Conservation (phyloP, 2,329 filamentous ascomycete species). For the Myriosclerotinia scirpicola region DNA sequence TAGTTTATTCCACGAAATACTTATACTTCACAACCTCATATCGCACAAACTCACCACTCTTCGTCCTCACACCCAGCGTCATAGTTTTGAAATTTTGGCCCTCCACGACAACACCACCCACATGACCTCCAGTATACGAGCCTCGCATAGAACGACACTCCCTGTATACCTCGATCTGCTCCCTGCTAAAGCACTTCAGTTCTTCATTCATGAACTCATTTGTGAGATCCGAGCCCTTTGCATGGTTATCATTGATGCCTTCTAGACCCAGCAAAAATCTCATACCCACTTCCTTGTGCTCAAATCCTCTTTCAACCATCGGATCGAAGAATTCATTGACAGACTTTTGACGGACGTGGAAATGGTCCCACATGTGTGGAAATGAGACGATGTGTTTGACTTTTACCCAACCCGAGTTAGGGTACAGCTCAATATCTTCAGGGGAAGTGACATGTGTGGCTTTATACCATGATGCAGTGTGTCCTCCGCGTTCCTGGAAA, state of each 20-base stretch:
- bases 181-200: neutral
- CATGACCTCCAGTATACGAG: neutral
- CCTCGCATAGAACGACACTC: neutral
- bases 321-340: neutral
- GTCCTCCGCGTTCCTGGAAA: neutral
- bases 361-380: constrained; percentile 14
- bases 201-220: neutral
- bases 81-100: neutral
- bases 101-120: constrained; percentile 1
- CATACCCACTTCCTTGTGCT: neutral
- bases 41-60: constrained; percentile 1
- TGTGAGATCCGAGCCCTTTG: neutral
- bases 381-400: constrained; percentile 1
- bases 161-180: neutral
- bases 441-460: constrained; percentile 7
- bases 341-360: neutral
- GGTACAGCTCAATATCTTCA: neutral
- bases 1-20: neutral
- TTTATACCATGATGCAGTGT: constrained; percentile 10
- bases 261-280: constrained; percentile 5
- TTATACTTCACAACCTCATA: constrained; percentile 13
- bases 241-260: neutral
- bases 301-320: neutral
- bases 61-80: constrained; percentile 3
- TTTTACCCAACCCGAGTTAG: neutral